Percentiles rank a stretch among this genome's conserved stretches.
phyloP scores from a whole-genome alignment of 768 basidiomycete species.

The Trametes coccinea region DNA sequence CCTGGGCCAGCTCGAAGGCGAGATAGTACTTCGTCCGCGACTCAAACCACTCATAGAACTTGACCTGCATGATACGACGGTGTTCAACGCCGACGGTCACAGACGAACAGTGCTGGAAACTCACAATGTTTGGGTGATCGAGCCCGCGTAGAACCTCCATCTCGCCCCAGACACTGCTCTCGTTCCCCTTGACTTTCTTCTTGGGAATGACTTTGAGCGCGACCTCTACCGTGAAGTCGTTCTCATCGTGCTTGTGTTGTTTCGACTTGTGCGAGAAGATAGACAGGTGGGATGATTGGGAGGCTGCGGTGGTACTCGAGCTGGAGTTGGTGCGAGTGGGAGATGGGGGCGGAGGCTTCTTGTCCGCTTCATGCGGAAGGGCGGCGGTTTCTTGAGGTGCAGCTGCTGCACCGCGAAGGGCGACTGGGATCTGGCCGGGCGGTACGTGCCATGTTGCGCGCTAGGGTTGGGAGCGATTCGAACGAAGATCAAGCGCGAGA shows the following conservation, averaged over 20 bases:
- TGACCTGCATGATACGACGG: constrained; percentile 57
- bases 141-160: constrained; percentile 91
- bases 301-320: constrained; percentile 12
- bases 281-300: constrained; percentile 17
- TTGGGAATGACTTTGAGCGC: constrained; percentile 91
- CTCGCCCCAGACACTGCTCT: constrained; percentile 86
- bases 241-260: constrained; percentile 1
- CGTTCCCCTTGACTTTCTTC: constrained; percentile 93
- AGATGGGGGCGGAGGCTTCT: background rate
- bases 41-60: constrained; percentile 97
- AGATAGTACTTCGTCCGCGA: constrained; percentile 92
- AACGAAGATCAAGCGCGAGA: background rate
- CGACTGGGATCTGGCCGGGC: constrained; percentile 52
- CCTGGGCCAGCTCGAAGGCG: constrained; percentile 90
- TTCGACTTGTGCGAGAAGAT: constrained; percentile 17
- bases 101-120: constrained; percentile 26
- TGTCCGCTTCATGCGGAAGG: background rate
- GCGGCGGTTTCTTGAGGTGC: constrained; percentile 20
- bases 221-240: constrained; percentile 59
- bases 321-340: constrained; percentile 18
- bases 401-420: constrained; percentile 58
- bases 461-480: constrained; percentile 35
- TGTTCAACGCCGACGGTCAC: no score
- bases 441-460: constrained; percentile 80
- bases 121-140: constrained; percentile 88